Base-by-base conservation (phyloP, 345 rosid species). In the Kandelia obovata region DNA sequence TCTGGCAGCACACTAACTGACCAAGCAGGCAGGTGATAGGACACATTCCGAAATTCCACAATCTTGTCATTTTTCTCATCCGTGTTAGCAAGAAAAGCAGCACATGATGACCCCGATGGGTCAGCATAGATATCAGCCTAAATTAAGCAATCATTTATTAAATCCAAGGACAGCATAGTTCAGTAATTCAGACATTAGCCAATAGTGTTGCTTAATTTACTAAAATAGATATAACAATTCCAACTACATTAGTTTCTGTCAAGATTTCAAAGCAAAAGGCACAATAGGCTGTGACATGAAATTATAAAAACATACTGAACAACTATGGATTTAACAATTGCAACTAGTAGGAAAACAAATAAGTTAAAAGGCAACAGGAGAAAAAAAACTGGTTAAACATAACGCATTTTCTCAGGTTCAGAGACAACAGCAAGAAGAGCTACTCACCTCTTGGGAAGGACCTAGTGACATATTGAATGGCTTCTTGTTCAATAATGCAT, bases 1-100 rank as follows among this genome's bases (percentile, higher is more conserved):
- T 92, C 96, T 32, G 96, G 96, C 25, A 94, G 85, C 79, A 94
- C 88, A 82, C 98, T 94, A 63, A 94, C 92, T 35, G 97, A 94
- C 98, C 98, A 94, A 60, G 98, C 92, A 67, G 97, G 98, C 66
- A 94, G 79, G 72, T 82, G 77, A 76, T 88, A 91, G 21, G 96
- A 83, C 27, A 56, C 49, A 75, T 89, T 89, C 35, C 55, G 80
- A 70, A 89, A 94, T 62, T 71, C 73, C 27, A 84, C 93, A 23
- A 65, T 80, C 75, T 68, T 83, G 67, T 89, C 96, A 69, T 78
- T 80, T 80, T 88, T 87, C 31, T 88, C 83, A 77, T 87, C 96
- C n/a, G 53, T 68, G 83, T 89, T 94, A 56, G 97, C 76, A 76
- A 94, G 83, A 78, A 94, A 89, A 77, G 98, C 95, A 55, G 83